phyloP scores from a whole-genome alignment of 202 grass and related monocot genomes.

The Schoenoplectus tabernaemontani region DNA sequence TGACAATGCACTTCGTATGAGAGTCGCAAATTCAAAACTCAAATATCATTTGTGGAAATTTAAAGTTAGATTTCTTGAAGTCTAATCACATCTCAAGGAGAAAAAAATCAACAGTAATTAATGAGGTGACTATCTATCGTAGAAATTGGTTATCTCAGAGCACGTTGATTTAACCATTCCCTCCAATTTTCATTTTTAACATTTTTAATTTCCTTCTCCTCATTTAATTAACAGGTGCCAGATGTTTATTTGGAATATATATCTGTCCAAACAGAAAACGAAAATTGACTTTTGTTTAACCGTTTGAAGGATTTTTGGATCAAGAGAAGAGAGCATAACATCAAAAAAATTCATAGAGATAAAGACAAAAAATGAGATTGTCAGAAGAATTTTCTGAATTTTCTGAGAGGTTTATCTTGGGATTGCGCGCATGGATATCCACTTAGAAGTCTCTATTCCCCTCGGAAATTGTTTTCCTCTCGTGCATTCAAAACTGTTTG shows the following conservation, averaged over 20 bases:
- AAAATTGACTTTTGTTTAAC: neutral
- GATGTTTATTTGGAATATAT: neutral
- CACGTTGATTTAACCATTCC: neutral
- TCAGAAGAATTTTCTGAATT: slow-evolving; percentile 49
- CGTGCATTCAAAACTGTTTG: slow-evolving; percentile 37
- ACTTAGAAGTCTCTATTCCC: slow-evolving; percentile 36
- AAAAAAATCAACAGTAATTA: neutral
- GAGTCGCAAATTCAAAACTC: no score
- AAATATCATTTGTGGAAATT: no score
- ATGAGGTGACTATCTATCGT: neutral
- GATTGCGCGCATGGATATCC: slow-evolving; percentile 31
- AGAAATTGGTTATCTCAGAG: neutral
- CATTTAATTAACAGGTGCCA: neutral
- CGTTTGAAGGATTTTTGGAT: slow-evolving; percentile 60
- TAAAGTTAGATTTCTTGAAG: no score
- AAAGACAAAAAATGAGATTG: slow-evolving; percentile 44
- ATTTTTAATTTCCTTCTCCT: neutral
- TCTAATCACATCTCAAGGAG: no score
- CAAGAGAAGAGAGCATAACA: slow-evolving; percentile 53
- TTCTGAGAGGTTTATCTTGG: slow-evolving; percentile 31
- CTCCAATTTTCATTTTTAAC: neutral
- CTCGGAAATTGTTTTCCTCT: slow-evolving; percentile 45
- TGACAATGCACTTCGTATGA: no score
- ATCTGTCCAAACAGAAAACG: neutral
- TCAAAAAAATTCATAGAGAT: slow-evolving; percentile 45